These are phyloP conservation scores for Cicer judaicum DNA, from an alignment of 306 rosid species.

Conservation along the genomic window DNA sequence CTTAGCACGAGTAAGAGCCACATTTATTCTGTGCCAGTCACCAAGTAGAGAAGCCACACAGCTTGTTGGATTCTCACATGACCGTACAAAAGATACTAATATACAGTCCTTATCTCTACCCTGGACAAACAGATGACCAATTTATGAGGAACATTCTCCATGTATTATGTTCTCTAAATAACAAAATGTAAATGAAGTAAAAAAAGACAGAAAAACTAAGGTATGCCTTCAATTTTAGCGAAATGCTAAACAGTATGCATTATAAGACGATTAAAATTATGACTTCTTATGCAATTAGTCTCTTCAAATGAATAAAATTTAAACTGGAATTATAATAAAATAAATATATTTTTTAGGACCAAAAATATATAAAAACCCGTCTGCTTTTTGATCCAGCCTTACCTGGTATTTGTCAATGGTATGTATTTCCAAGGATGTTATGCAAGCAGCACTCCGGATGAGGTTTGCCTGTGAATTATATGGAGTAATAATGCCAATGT, in stretches of 20 bases:
- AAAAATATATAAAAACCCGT: neutral
- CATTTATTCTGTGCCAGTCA: slow-evolving; percentile 97
- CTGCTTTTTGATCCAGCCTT: slow-evolving; percentile 15
- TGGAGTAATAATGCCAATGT: slow-evolving; percentile 91
- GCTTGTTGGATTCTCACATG: slow-evolving; percentile 74
- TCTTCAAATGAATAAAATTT: neutral
- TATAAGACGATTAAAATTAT: slow-evolving; percentile 11
- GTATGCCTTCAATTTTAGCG: slow-evolving; percentile 25
- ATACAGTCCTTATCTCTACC: slow-evolving; percentile 98
- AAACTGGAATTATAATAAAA: neutral
- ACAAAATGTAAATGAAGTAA: slow-evolving; percentile 16
- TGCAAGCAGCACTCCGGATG: slow-evolving; percentile 55
- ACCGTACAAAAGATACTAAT: slow-evolving; percentile 84
- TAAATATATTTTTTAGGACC: neutral
- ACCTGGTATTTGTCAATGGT: slow-evolving; percentile 99
- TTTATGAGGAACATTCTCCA: slow-evolving; percentile 6
- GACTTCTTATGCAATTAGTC: neutral
- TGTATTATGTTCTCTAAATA: neutral
- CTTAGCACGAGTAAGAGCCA: slow-evolving; percentile 95
- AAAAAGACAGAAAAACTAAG: neutral
- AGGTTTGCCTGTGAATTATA: slow-evolving; percentile 96
- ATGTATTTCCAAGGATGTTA: slow-evolving; percentile 80
- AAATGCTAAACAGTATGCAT: neutral
- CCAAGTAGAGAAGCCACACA: slow-evolving; percentile 79
- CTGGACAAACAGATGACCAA: slow-evolving; percentile 48